Percentiles rank a stretch among this genome's conserved stretches.
phyloP scores from a whole-genome alignment of 1,284 basidiomycete genomes.

The Cryptococcus sp. region DNA sequence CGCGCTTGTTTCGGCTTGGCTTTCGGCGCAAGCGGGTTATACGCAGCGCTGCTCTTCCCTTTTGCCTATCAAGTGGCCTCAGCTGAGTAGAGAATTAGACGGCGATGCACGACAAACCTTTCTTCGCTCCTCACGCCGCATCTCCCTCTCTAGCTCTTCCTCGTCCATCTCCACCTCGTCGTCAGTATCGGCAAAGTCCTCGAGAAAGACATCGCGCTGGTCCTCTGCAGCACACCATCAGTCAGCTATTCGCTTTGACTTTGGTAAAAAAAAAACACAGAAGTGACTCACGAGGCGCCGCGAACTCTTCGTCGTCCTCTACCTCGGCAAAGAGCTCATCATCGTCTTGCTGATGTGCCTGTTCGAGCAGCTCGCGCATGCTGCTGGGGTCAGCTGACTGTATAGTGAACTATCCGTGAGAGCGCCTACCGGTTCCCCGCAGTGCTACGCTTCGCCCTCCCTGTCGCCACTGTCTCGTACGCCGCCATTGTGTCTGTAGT shows the following conservation, averaged over 20 bases:
- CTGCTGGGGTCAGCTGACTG: conserved; percentile 15
- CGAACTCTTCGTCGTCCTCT: conserved; percentile 48
- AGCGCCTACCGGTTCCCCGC: conserved; percentile 49
- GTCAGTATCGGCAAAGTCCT: conserved; percentile 52
- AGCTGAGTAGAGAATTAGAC: neutral
- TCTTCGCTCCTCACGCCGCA: conserved; percentile 37
- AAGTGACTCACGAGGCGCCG: conserved; percentile 38
- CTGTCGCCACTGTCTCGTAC: conserved; percentile 41
- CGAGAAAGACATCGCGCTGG: conserved; percentile 44
- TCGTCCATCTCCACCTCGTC: conserved; percentile 45
- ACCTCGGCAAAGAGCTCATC: conserved; percentile 48
- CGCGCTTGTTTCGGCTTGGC: conserved; percentile 9
- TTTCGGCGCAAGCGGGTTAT: conserved; percentile 33
- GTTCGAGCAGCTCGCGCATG: conserved; percentile 51
- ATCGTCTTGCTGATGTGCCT: conserved; percentile 48
- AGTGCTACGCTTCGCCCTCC: conserved; percentile 44
- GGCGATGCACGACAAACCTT: conserved; percentile 25
- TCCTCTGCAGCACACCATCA: conserved; percentile 30
- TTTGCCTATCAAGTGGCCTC: conserved; percentile 27
- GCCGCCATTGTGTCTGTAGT: conserved; percentile 7
- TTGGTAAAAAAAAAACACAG: neutral
- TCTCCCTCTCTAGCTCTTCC: conserved; percentile 36
- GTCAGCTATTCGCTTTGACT: neutral
- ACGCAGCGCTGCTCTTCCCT: conserved; percentile 38
- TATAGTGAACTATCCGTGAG: no score